A percentile compares a stretch with the other conserved stretches of the same genome.
phyloP scores from a whole-genome alignment of 2,329 filamentous ascomycete species.

The Beauveria australis region DNA sequence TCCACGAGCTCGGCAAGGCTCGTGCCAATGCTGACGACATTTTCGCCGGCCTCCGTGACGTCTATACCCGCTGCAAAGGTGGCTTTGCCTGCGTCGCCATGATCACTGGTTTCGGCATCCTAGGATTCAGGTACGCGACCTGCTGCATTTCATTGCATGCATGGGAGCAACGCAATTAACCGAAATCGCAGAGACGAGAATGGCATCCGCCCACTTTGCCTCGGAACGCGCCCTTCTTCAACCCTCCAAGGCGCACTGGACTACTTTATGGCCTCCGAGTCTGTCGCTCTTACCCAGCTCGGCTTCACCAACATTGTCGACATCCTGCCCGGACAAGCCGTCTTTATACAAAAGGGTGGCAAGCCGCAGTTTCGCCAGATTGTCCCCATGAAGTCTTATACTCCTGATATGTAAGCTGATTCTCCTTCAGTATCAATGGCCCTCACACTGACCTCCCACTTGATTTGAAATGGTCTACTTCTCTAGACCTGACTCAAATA shows the following conservation, averaged over 20 bases:
- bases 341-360: conserved; percentile 74
- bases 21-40: conserved; percentile 72
- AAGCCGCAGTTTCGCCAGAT: conserved; percentile 70
- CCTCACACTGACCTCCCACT: not conserved
- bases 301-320: conserved; percentile 71
- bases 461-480: conserved; percentile 81
- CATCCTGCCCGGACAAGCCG: conserved; percentile 74
- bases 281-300: conserved; percentile 71
- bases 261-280: conserved; percentile 89
- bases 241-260: conserved; percentile 58
- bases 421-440: not conserved
- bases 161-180: conserved; percentile 39
- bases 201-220: conserved; percentile 73
- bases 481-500: conserved; percentile 69
- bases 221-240: conserved; percentile 64
- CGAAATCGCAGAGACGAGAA: conserved; percentile 34
- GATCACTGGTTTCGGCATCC: conserved; percentile 72
- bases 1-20: conserved; percentile 72
- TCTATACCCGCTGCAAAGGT: conserved; percentile 66
- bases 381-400: conserved; percentile 57
- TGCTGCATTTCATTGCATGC: no score
- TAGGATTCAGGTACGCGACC: conserved; percentile 54
- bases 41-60: conserved; percentile 61
- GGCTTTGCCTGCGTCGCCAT: conserved; percentile 76
- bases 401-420: conserved; percentile 49